Evolutionary conservation across 345 rosid genomes (phyloP).

Genomic region (Salix arbutifolia): DNA sequence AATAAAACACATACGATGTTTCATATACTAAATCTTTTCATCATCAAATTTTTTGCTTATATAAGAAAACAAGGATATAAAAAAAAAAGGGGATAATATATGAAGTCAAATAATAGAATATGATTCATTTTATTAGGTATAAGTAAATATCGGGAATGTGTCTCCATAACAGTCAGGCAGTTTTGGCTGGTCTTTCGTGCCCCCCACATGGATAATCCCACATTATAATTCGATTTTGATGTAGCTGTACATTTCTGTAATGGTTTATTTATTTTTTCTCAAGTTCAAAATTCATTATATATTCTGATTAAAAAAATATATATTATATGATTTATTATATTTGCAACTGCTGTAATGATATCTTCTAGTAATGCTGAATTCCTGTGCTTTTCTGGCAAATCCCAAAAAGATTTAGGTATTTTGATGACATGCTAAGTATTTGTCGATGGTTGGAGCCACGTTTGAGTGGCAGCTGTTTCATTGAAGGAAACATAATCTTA

Average conservation of each 20-base stretch:
- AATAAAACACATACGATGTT: too few relatives aligned
- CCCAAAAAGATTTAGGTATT: not conserved
- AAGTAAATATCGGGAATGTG: not conserved
- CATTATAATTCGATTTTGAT: not conserved
- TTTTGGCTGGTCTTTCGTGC: slow-evolving; percentile 19
- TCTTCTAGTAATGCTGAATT: not conserved
- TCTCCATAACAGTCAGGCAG: slow-evolving; percentile 16
- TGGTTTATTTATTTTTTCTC: not conserved
- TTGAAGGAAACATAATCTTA: slow-evolving; percentile 20
- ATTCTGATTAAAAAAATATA: not conserved
- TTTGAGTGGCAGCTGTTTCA: slow-evolving; percentile 25
- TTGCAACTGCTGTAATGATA: not conserved
- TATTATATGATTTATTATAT: not conserved
- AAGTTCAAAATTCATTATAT: not conserved
- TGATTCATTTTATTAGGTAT: not conserved
- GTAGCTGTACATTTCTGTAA: not conserved
- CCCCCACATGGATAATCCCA: slow-evolving; percentile 10
- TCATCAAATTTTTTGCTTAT: not conserved
- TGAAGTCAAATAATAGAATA: too few relatives aligned
- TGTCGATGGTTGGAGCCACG: slow-evolving; percentile 45
- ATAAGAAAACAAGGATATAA: not conserved
- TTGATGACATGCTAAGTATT: not conserved
- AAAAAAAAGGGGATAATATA: too few relatives aligned
- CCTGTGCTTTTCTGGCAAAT: slow-evolving; percentile 12
- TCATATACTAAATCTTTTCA: not conserved